These are phyloP conservation scores for Simmondsia chinensis DNA, from an alignment of 148 eudicot genomes.

Conservation along the genomic window DNA sequence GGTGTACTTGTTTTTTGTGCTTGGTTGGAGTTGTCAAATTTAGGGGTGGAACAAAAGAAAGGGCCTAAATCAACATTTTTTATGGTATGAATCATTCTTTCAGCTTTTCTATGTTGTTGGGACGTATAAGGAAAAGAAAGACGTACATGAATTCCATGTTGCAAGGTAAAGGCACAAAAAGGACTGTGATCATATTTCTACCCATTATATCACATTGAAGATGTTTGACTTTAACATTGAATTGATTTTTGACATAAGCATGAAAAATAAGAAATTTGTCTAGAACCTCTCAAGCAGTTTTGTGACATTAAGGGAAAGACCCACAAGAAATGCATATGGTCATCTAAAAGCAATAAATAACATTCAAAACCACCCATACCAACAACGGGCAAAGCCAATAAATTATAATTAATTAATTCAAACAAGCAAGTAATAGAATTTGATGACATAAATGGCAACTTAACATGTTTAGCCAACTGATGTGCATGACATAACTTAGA, in stretches of 20 bases:
- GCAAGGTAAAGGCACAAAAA: not conserved
- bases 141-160: not conserved
- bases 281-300: conserved; percentile 1
- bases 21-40: no score
- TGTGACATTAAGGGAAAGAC: not conserved
- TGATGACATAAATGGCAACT: not conserved
- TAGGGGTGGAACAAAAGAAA: no score
- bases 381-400: not conserved
- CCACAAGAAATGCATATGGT: conserved; percentile 3
- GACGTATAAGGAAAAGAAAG: not conserved
- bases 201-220: conserved; percentile 3
- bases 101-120: conserved; percentile 4
- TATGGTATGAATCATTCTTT: not conserved
- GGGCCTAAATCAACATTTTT: no score
- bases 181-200: not conserved
- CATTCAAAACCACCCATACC: not conserved
- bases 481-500: no score
- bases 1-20: no score
- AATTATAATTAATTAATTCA: not conserved
- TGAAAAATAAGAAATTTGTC: not conserved
- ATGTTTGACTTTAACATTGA: not conserved
- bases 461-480: not conserved
- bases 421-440: no score
- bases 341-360: not conserved
- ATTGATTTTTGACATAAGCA: not conserved